A percentile compares a stretch with the other conserved stretches of the same genome.
Conservation (phyloP, 371 early-diverging fungal genomes). For the Parasitella parasitica region DNA sequence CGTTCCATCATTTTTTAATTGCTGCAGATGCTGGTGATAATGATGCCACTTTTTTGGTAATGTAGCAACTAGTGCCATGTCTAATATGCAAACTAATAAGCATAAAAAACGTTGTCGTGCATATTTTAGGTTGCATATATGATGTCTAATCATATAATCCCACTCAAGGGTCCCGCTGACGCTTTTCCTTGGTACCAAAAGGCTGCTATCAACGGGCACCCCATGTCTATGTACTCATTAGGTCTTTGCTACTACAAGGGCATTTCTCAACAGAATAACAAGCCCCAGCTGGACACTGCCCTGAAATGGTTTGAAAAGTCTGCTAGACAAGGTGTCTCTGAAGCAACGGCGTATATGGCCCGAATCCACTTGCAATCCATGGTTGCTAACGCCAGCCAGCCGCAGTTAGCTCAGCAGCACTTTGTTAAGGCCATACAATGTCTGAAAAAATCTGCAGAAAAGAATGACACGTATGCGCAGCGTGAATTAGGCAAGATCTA, state of each 20-base stretch:
- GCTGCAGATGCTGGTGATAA: constrained; percentile 40
- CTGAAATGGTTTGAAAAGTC: constrained; percentile 49
- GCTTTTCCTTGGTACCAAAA: constrained; percentile 61
- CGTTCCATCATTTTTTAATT: constrained; percentile 36
- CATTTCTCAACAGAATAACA: constrained; percentile 19
- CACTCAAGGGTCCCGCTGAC: constrained; percentile 37
- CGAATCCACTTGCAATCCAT: constrained; percentile 34
- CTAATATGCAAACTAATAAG: not conserved
- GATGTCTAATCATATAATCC: constrained; percentile 55
- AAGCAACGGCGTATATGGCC: constrained; percentile 46
- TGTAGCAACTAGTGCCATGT: not conserved
- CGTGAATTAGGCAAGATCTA: constrained; percentile 87
- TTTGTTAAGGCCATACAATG: constrained; percentile 41
- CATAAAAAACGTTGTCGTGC: constrained; percentile 16
- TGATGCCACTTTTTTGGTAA: constrained; percentile 45
- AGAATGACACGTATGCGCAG: constrained; percentile 60
- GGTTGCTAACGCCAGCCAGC: not conserved
- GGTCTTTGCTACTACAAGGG: constrained; percentile 55
- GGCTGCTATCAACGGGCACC: constrained; percentile 52
- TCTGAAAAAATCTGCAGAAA: constrained; percentile 46
- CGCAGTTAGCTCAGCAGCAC: constrained; percentile 22
- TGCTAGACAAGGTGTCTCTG: constrained; percentile 39
- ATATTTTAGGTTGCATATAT: constrained; percentile 43
- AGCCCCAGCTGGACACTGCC: constrained; percentile 35
- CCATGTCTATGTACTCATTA: constrained; percentile 41